Base-by-base conservation (phyloP, 805 yeast species). In the Candida incommunis region DNA sequence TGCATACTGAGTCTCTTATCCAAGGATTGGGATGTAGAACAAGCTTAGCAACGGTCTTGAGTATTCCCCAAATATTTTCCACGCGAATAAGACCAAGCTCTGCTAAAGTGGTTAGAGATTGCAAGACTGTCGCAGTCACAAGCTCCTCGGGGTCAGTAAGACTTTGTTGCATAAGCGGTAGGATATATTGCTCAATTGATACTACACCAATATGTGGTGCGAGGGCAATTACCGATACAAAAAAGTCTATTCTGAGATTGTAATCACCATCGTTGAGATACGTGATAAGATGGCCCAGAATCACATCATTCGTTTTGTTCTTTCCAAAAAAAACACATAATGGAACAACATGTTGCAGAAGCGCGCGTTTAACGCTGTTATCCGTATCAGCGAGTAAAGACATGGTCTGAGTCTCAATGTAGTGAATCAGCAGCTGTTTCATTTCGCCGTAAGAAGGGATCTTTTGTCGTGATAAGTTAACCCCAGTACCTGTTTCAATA, bases 221-320 rank as follows among this genome's bases (percentile, higher is more conserved):
- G 7, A 92, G 68, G 0, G 80, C 76, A 1, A 86, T 71, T 9
- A 88, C 74, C 4, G 86, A 71, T 37, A 77, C 72, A 29, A 90
- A 78, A 53, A 92, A 79, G 3, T 79, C 76, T 23, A 82, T 64
- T 48, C 94, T 68, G 21, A 92, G 65, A 20, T 76, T 71, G 0
- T 80, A 65, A 54, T 78, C 77, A 45, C 76, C 71, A 56, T 88
- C 96, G 60, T 92, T 92, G 50, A 92, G 64, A 56, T 87, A 92
- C 0, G 97, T 88, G 40, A 92, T 88, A 46, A 88, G 66, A 65
- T 92, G 97, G 41, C 95, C 87, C 41, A 92, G 63, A 21, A 92
- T 78, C 35, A 92, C 68, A 58, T 92, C 97, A 56, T 84, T 88
- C 0, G 96, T 82, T 52, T 78, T 83, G 45, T 85, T 94, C 45